These are phyloP conservation scores for Scedosporium minutisporum DNA, from an alignment of 2,329 filamentous ascomycete species.

Conservation along the genomic window DNA sequence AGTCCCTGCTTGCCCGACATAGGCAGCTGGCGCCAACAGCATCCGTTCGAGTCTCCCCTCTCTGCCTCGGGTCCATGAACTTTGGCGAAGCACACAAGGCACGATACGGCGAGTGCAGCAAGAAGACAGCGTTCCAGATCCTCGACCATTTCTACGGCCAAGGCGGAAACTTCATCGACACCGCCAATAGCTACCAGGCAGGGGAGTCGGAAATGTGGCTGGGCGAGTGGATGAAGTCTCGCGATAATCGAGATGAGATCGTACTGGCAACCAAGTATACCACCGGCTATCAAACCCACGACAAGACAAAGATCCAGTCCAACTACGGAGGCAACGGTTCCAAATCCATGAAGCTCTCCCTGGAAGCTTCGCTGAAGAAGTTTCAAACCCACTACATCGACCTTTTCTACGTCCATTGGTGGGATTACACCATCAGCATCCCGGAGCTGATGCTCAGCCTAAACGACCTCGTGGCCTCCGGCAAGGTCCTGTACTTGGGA, in stretches of 20 bases:
- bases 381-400: conserved; percentile 26
- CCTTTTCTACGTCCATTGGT: conserved; percentile 32
- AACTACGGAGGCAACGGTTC: conserved; percentile 30
- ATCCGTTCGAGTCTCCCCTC: conserved; percentile 13
- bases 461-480: conserved; percentile 28
- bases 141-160: conserved; percentile 43
- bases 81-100: conserved; percentile 14
- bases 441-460: conserved; percentile 32
- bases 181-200: conserved; percentile 37
- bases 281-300: conserved; percentile 25
- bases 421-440: conserved; percentile 31
- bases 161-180: conserved; percentile 56
- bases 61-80: conserved; percentile 16
- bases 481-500: conserved; percentile 32
- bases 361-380: conserved; percentile 30
- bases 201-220: conserved; percentile 41
- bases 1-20: conserved; percentile 13
- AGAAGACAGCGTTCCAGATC: conserved; percentile 42
- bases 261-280: conserved; percentile 40
- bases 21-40: conserved; percentile 14
- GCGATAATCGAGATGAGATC: conserved; percentile 34
- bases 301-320: conserved; percentile 13
- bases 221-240: conserved; percentile 38
- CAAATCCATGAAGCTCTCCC: conserved; percentile 26
- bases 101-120: conserved; percentile 17